Base-by-base conservation (phyloP, 2,329 filamentous ascomycete species). In the Hymenoscyphus infarciens region DNA sequence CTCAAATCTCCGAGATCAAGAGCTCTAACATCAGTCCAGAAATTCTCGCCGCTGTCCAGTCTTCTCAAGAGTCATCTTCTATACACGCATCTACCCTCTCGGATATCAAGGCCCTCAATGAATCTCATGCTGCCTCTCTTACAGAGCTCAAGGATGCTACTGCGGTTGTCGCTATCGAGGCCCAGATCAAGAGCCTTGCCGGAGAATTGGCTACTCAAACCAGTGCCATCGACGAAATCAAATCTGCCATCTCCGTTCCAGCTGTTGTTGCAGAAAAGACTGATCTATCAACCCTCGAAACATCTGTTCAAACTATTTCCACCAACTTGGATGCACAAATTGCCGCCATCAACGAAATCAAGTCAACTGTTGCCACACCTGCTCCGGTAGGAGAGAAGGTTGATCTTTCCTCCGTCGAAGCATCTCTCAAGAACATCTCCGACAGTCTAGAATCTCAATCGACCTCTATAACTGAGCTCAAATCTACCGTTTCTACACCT, bases 321-420 rank as follows among this genome's bases (percentile, higher is more conserved):
- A 49, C 63, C 22, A 57, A 52, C 5, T 42, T 61, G 33, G 59
- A 64, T 19, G 27, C 57, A 15, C 58, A 68, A 56, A 22, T 61
- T 58, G 53, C 56, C 25, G 27, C 42, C 33, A 62, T 68, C 16
- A 42, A 39, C 33, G 65, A 64, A 15, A 64, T 68, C 35, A 64
- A 66, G 25, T 22, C 61, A 3, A 42, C 59, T 35, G 66, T 57
- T 31, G 53, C 63, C 8, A 58, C 62, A 6, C 68, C 68, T 33
- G 62, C 64, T 19, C 68, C 67, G 33, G 65, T 59, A 53, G 6
- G 64, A 52, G 59, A 64, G 42, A 63, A 66, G 60, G 58, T 63
- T 13, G 69, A 69, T 56, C 58, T 71, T n/a, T 58, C 67, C 27
- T 42, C 61, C 11, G 33, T 70, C 15, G 61, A 63, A 45, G 22